Conservation (phyloP, 2,329 filamentous ascomycete species). For the Thielaviopsis ethacetica region DNA sequence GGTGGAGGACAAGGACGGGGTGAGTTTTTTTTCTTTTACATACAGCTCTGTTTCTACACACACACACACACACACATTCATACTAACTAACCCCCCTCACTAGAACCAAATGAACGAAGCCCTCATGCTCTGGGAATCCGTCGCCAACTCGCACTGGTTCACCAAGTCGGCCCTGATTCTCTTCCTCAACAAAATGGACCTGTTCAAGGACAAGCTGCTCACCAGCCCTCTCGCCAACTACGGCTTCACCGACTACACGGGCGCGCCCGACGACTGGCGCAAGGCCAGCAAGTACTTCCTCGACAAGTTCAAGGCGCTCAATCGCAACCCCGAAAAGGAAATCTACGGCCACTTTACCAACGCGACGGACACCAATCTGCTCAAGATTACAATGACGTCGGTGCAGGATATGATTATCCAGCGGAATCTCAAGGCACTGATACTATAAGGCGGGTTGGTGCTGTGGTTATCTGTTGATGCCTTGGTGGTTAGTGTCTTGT, state of each 20-base stretch:
- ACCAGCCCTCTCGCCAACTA: slow-evolving; percentile 56
- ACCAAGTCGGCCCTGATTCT: slow-evolving; percentile 66
- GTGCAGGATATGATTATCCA: slow-evolving; percentile 83
- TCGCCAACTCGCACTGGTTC: slow-evolving; percentile 78
- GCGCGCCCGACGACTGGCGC: slow-evolving; percentile 54
- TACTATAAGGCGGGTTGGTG: slow-evolving; percentile 50
- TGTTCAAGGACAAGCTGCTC: slow-evolving; percentile 62
- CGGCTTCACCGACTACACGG: slow-evolving; percentile 64
- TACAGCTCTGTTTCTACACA: background rate
- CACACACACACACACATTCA: background rate
- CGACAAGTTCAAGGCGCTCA: slow-evolving; percentile 63
- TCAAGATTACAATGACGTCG: slow-evolving; percentile 74
- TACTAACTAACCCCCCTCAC: slow-evolving; percentile 13
- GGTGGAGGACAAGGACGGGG: slow-evolving; percentile 89
- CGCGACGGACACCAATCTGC: slow-evolving; percentile 51
- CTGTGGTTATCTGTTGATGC: background rate
- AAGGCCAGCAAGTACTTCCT: slow-evolving; percentile 67
- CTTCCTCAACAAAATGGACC: slow-evolving; percentile 77
- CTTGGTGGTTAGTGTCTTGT: background rate
- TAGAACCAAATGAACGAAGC: slow-evolving; percentile 88
- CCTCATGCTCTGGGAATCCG: slow-evolving; percentile 72
- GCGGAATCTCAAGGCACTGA: slow-evolving; percentile 64
- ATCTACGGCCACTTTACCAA: slow-evolving; percentile 48
- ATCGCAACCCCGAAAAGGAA: slow-evolving; percentile 48
- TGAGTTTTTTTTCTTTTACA: slow-evolving; percentile 34